A percentile compares a stretch with the other conserved stretches of the same genome.
phyloP scores from a whole-genome alignment of 2,329 filamentous ascomycete genomes.

The Aspergillus eucalypticola region DNA sequence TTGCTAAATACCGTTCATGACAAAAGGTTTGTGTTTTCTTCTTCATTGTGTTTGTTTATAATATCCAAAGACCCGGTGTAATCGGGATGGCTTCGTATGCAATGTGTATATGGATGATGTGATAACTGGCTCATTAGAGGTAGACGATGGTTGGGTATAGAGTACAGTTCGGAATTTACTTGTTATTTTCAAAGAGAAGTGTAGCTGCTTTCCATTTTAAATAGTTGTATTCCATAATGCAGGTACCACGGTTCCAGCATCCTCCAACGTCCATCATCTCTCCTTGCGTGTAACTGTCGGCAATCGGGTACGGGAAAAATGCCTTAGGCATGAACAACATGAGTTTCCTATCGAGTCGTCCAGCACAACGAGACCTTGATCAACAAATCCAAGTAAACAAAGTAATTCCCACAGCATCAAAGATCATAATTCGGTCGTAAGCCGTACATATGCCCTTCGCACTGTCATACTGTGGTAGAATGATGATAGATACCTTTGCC shows the following conservation, averaged over 20 bases:
- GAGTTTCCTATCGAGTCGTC: not conserved
- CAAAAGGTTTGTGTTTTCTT: not conserved
- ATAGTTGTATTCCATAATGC: too few species aligned
- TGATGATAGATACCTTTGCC: conserved; percentile 10
- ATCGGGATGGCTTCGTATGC: not conserved
- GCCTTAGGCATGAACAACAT: not conserved
- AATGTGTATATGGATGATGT: conserved; percentile 4
- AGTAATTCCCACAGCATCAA: not conserved
- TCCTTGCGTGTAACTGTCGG: not conserved
- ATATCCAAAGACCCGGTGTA: conserved; percentile 4
- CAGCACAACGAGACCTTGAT: not conserved
- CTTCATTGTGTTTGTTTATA: not conserved
- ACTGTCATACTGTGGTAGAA: too few species aligned
- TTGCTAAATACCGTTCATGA: too few species aligned
- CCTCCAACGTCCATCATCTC: too few species aligned
- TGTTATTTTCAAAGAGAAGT: not conserved
- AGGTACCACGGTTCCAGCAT: too few species aligned
- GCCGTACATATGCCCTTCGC: too few species aligned
- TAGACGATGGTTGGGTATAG: conserved; percentile 1
- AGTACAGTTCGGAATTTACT: not conserved
- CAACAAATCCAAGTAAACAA: not conserved
- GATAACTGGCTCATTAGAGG: conserved; percentile 2
- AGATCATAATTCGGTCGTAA: too few species aligned
- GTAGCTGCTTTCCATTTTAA: too few species aligned
- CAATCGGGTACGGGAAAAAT: not conserved